Evolutionary conservation across 306 rosid species (phyloP), one percentile per base, ranked within the genome.

Genomic region (Quercus berberidifolia): DNA sequence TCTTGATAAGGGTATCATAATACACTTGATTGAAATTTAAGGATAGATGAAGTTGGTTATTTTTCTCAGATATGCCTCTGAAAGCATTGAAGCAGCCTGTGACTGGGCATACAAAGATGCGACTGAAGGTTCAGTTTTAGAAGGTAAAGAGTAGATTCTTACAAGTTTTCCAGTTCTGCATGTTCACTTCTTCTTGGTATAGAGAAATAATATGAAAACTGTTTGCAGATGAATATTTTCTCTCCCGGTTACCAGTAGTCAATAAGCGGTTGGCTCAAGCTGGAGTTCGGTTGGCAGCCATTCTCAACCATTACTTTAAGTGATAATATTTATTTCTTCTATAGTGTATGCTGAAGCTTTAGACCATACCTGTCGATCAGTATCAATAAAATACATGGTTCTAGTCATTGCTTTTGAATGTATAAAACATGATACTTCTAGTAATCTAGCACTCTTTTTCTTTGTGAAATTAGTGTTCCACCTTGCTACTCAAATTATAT

Each of bases 251-350:
- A 35, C 97, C 97, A 2, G 78, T 80, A 21, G 90, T 94, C 35
- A 83, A 88, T 35, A 31, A 72, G 83, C 83, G 97, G 54, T 77
- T 92, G 74, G 97, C 97, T 30, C 97, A 94, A 87, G 98, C 88
- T 20, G 97, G 93, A 76, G 97, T 92, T 74, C 91, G 98, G 59
- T 85, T 94, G 87, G 97, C 97, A 41, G 94, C 97, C 43, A 76
- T 84, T 23, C 94, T 92, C 46, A 94, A 94, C 80, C 91, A 86
- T 35, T 28, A 86, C 91, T 23, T 92, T 89, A 35, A 74, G 79
- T 60, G 62, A 82, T 75, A 67, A 31, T 43, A 67, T 35, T 15
- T 17, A 4, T 5, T 57, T 74, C 52, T 15, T 49, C 62, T 31
- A 0, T 10, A 55, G 28, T 59, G 33, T 17, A 49, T 25, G 43